Evolutionary conservation across 768 basidiomycete species (phyloP), one percentile per base, ranked within the genome.

Genomic region (Pleurotus citrinopileatus): DNA sequence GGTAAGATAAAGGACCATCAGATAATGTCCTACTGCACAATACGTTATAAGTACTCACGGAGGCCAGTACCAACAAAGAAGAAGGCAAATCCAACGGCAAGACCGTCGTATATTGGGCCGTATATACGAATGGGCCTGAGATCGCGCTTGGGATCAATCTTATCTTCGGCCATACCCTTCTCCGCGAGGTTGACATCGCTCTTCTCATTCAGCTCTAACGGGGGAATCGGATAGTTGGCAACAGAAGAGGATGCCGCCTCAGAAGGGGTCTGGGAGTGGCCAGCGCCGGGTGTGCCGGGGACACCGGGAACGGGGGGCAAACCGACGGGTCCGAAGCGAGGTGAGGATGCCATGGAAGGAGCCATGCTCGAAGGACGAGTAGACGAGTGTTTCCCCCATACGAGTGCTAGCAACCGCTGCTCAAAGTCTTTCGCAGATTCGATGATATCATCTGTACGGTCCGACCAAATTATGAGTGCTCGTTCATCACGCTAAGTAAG

Each of bases 401-500:
- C 86, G 61, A 87, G 84, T 62, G 84, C 83, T 73, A 93, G 90
- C 64, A 94, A 76, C 59, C 84, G 84, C 34, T 86, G 80, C 60
- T 91, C 87, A 59, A 91, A 87, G 61, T 89, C 89, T 50, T 78
- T 78, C 65, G 79, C 85, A 15, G 84, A 68, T 0, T 86, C 82
- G 55, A 92, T 84, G 59, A 94, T 86, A 37, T 65, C 63, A 57
- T 79, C 80, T 37, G 93, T 73, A 55, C 81, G 75, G 65, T 92
- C 89, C 1, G 85, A 80, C 91, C 91, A 94, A 20, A 93, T 80
- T 20, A 94, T 77, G n/a, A 94, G 80, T 12, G 87, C 83, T 13
- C 81, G 76, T 61, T 92, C 89, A 66, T 87, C 81, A 15, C 90
- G 83, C 75, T 77, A 53, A 10, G n/a, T n/a, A n/a, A n/a, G n/a